Evolutionary conservation across 306 rosid species (phyloP), one percentile per base, ranked within the genome.

Genomic region (Cicer cuneatum): DNA sequence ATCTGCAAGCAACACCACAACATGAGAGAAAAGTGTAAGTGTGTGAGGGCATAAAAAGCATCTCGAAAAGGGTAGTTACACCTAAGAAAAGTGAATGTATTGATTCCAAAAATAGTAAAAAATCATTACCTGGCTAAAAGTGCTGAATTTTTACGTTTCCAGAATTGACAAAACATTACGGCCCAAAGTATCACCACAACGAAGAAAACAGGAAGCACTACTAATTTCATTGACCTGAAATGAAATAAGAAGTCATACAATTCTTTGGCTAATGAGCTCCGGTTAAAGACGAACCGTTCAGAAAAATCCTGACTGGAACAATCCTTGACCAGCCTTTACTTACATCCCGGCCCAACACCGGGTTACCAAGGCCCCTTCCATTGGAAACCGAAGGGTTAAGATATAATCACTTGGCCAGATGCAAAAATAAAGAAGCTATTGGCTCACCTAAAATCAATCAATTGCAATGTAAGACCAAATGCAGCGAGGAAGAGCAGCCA

Each of bases 101-200:
- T 53, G 69, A 64, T 41, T 54, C 41, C 54, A 56, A 53, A 43
- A 33, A 14, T 70, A 66, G 52, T n/a, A 64, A 64, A 66, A 54
- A 67, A 29, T 38, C 13, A 18, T 21, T 87, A 92, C 99, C 98
- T 92, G 72, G 97, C 92, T 78, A 92, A 79, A 79, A 92, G 96
- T 51, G 96, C 99, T 40, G 88, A 57, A 66, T 94, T 94, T 86
- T 92, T 94, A 40, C 99, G 95, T 80, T 85, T 92, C 99, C 99
- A 94, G 86, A 94, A 94, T 83, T 94, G 99, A 83, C 87, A 86
- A 82, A 92, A 94, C 87, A 87, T 88, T 72, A 90, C 71, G 41
- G 98, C 99, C 99, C 99, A 94, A 40, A 94, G 78, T 33, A 80
- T 86, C 76, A 92, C 88, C 83, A 86, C 47, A 11, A 94, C 13